Base-by-base conservation (phyloP, 75 land plant genomes). In the Selaginella moellendorffii region DNA sequence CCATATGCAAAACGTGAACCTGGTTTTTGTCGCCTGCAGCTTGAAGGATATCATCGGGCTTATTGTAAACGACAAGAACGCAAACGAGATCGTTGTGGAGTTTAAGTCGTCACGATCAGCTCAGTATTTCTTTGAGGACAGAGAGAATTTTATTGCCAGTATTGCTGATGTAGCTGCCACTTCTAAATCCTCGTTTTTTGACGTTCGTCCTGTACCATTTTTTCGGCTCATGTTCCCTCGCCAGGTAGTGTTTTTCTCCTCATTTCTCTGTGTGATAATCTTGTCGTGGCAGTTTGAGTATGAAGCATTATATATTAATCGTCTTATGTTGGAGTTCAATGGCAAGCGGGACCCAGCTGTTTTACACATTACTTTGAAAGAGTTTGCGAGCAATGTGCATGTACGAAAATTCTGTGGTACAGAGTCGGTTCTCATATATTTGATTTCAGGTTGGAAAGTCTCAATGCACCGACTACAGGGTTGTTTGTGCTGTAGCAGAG, bases 301-400 rank as follows among this genome's bases (percentile, higher is more conserved):
- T 68, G 80, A 78, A 54, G 28, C 68, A 61, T 78, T 62, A 61
- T 78, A 65, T 30, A 30, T 69, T 14, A 76, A 64, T 30, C 80
- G 66, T 0, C 61, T 78, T 1, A 53, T 76, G 63, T 70, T 36
- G n/a, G 54, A 63, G 26, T 64, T 24, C 29, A 67, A 77, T 64
- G 59, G 62, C 61, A 65, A 26, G 24, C 61, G 65, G 20, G 74
- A 78, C 29, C 66, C 64, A 0, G 29, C 60, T 14, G 54, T 66
- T 46, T 54, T 78, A 67, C 73, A 59, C 61, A 52, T 46, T 19
- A 60, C 61, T 2, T 53, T 78, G 31, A 76, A 68, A 54, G 78
- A 78, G 52, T 78, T 74, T 71, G 74, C 79, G 5, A 74, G 79
- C 71, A 76, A 78, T 53, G 61, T 71, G 24, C 69, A 71, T 71